Evolutionary conservation across 257 asterid genomes (phyloP).

Genomic region (Solanum clarkiae): DNA sequence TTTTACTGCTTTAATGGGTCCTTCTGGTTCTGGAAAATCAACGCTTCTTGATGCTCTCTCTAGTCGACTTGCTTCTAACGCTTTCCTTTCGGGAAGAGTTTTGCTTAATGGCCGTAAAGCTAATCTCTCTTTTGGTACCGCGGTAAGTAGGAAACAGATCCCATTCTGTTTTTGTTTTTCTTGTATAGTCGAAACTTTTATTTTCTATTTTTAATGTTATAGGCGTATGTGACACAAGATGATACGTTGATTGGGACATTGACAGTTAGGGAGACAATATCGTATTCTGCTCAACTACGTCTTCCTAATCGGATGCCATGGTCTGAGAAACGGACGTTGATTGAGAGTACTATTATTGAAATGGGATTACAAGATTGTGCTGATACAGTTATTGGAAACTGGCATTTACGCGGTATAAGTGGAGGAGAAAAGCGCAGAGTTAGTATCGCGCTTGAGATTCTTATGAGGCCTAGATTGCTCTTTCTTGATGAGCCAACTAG

Average conservation of each 20-base stretch:
- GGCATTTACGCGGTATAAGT: slow-evolving; percentile 94
- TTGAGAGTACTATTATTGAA: slow-evolving; percentile 87
- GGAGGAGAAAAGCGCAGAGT: slow-evolving; percentile 95
- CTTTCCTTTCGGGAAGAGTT: slow-evolving; percentile 71
- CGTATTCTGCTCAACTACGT: slow-evolving; percentile 71
- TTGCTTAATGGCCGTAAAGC: slow-evolving; percentile 89
- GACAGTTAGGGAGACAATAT: slow-evolving; percentile 81
- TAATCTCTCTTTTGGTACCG: slow-evolving; percentile 81
- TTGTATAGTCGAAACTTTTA: background rate
- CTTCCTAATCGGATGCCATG: slow-evolving; percentile 80
- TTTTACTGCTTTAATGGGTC: slow-evolving; percentile 94
- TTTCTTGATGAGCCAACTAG: slow-evolving; percentile 97
- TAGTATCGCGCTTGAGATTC: slow-evolving; percentile 84
- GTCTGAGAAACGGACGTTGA: slow-evolving; percentile 60
- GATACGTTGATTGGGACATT: slow-evolving; percentile 91
- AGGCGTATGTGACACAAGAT: slow-evolving; percentile 98
- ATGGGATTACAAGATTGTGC: slow-evolving; percentile 99
- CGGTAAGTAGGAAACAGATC: slow-evolving; percentile 33
- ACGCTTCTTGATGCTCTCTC: slow-evolving; percentile 88
- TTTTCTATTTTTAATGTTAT: background rate
- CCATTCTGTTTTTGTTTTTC: background rate
- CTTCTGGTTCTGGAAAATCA: slow-evolving; percentile 95
- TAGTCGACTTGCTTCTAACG: slow-evolving; percentile 81
- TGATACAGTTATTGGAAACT: slow-evolving; percentile 87
- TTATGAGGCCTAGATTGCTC: slow-evolving; percentile 88